Percentiles rank a stretch among this genome's conserved stretches.
Evolutionary conservation across 352 stramenopile genomes (phyloP).

Genomic region (Phytophthora megakarya): DNA sequence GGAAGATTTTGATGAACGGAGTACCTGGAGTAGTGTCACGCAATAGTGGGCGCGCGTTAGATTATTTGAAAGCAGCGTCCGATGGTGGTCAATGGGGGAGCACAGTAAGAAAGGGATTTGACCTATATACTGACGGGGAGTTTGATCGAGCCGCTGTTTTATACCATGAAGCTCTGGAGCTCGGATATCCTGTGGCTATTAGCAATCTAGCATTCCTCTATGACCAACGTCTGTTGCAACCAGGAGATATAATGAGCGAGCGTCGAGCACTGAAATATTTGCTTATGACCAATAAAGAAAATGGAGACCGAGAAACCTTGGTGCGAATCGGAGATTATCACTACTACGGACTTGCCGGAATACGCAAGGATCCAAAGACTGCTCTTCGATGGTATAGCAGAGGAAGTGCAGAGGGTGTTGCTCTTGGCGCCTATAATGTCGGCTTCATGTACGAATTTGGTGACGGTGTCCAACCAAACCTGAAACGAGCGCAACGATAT

Average conservation of each 20-base stretch:
- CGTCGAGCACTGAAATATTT: slow-evolving; percentile 50
- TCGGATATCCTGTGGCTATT: slow-evolving; percentile 64
- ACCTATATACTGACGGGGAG: slow-evolving; percentile 53
- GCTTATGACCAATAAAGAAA: slow-evolving; percentile 35
- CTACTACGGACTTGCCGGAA: slow-evolving; percentile 66
- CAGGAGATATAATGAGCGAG: slow-evolving; percentile 32
- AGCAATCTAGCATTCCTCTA: slow-evolving; percentile 85
- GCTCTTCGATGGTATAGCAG: slow-evolving; percentile 76
- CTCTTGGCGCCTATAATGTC: slow-evolving; percentile 71
- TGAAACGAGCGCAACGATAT: slow-evolving; percentile 62
- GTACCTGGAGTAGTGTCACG: slow-evolving; percentile 29
- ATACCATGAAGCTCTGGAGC: slow-evolving; percentile 71
- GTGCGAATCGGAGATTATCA: slow-evolving; percentile 79
- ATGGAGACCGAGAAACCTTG: slow-evolving; percentile 61
- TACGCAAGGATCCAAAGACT: slow-evolving; percentile 35
- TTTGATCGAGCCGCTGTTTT: slow-evolving; percentile 49
- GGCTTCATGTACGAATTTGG: slow-evolving; percentile 78
- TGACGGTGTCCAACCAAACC: slow-evolving; percentile 51
- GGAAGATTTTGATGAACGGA: slow-evolving; percentile 56
- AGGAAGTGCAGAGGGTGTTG: slow-evolving; percentile 63
- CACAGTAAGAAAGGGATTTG: slow-evolving; percentile 62
- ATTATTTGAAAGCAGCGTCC: slow-evolving; percentile 65
- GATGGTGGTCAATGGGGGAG: slow-evolving; percentile 69
- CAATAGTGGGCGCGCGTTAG: slow-evolving; percentile 33
- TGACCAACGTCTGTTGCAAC: slow-evolving; percentile 50